These are phyloP conservation scores for Talaromyces rugulosus DNA, from an alignment of 2,329 filamentous ascomycete genomes.

Conservation along the genomic window DNA sequence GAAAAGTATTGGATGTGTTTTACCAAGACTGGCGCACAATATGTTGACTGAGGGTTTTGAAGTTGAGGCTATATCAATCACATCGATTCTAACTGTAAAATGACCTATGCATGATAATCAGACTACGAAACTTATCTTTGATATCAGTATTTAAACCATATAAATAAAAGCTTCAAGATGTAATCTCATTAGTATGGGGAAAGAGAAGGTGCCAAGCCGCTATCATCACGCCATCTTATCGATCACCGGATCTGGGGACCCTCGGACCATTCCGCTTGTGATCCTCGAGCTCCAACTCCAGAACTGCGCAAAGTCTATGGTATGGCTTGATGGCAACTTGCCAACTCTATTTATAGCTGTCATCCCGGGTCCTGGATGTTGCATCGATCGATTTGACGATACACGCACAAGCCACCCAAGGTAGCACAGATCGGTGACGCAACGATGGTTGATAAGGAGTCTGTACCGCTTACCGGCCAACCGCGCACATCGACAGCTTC, in stretches of 20 bases:
- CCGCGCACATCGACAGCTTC: conserved; percentile 24
- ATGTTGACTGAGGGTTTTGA: conserved; percentile 9
- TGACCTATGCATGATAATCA: conserved; percentile 9
- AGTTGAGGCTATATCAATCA: background rate
- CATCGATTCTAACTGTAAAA: conserved; percentile 10
- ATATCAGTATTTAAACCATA: background rate
- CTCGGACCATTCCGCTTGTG: background rate
- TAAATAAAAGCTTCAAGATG: background rate
- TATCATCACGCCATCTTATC: background rate
- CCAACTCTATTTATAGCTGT: background rate
- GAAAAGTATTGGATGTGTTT: conserved; percentile 7
- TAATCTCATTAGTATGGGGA: background rate
- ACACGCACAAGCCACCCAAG: background rate
- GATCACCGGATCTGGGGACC: background rate
- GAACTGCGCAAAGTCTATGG: background rate
- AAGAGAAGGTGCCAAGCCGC: background rate
- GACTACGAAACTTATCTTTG: background rate
- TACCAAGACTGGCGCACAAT: conserved; percentile 8
- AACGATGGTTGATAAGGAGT: conserved; percentile 10
- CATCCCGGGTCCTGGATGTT: background rate
- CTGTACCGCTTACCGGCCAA: conserved; percentile 23
- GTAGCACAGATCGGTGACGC: conserved; percentile 1
- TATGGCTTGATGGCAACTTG: background rate
- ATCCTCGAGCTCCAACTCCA: background rate
- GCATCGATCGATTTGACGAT: background rate